These are phyloP conservation scores for Ettlia oleoabundans DNA, from an alignment of 139 green algal species.

Conservation along the genomic window DNA sequence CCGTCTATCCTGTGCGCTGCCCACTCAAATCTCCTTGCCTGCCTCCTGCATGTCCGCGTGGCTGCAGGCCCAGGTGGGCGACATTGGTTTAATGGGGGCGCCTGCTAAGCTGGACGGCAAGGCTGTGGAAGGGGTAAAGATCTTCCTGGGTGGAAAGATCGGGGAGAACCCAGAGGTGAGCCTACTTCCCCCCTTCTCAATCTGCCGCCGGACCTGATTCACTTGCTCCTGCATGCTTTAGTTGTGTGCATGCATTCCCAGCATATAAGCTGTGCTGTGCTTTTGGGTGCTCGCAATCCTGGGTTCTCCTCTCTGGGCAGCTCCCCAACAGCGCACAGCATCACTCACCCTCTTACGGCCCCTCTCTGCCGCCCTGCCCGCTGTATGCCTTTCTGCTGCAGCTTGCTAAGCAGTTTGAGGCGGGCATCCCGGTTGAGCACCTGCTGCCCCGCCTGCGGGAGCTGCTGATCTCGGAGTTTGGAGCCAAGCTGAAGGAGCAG, in stretches of 20 bases:
- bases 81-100: slow-evolving; percentile 95
- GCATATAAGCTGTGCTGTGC: too few relatives aligned
- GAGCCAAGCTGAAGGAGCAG: slow-evolving; percentile 50
- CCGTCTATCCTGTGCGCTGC: background rate
- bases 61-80: slow-evolving; percentile 80
- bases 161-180: slow-evolving; percentile 46
- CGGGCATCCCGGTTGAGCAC: slow-evolving; percentile 66
- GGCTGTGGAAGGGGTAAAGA: slow-evolving; percentile 89
- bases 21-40: background rate
- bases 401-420: slow-evolving; percentile 79
- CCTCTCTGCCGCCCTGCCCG: too few relatives aligned
- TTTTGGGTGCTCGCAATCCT: too few relatives aligned
- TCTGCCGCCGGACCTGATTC: too few relatives aligned
- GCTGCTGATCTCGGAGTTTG: slow-evolving; percentile 87
- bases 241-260: too few relatives aligned
- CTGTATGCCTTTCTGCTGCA: too few relatives aligned
- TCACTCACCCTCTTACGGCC: too few relatives aligned
- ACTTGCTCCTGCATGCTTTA: too few relatives aligned
- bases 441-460: slow-evolving; percentile 80
- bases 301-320: too few relatives aligned
- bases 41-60: background rate
- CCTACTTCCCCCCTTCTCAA: too few relatives aligned
- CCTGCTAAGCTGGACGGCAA: slow-evolving; percentile 91
- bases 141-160: slow-evolving; percentile 88
- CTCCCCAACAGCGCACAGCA: too few relatives aligned